A percentile compares a stretch with the other conserved stretches of the same genome.
These are phyloP conservation scores for Colletotrichum coccodes DNA, from an alignment of 2,329 filamentous ascomycete genomes.

Conservation along the genomic window DNA sequence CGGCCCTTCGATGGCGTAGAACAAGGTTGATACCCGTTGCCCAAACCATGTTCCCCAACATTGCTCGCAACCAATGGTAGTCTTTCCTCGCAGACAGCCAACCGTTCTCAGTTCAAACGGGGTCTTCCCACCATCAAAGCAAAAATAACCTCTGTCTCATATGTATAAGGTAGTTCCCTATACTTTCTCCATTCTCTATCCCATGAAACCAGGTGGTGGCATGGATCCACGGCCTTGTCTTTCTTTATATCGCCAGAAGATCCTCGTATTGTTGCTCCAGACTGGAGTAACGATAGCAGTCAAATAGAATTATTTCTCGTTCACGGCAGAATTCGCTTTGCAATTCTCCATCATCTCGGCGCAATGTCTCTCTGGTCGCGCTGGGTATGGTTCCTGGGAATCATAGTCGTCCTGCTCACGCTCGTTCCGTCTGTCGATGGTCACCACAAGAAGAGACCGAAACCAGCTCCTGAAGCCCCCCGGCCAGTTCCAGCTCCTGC, in stretches of 20 bases:
- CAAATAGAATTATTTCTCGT: background rate
- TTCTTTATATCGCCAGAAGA: constrained; percentile 8
- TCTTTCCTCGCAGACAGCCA: background rate
- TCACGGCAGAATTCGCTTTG: background rate
- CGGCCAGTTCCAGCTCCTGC: background rate
- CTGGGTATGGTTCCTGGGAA: background rate
- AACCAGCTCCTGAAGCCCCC: background rate
- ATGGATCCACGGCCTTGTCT: background rate
- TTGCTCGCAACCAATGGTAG: background rate
- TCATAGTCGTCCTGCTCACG: background rate
- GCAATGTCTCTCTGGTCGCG: constrained; percentile 12
- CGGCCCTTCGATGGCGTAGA: background rate
- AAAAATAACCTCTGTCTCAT: constrained; percentile 31
- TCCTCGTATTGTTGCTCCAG: background rate
- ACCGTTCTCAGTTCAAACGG: background rate
- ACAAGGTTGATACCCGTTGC: background rate
- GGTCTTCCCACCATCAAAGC: constrained; percentile 22
- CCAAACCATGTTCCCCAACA: background rate
- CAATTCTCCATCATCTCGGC: background rate
- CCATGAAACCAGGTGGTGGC: constrained; percentile 2
- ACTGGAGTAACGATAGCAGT: background rate
- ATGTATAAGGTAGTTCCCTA: background rate
- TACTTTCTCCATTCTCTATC: background rate
- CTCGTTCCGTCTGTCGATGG: background rate
- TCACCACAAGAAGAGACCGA: background rate